Evolutionary conservation across 1,284 basidiomycete genomes (phyloP).

Genomic region (Gomphus bonarii): DNA sequence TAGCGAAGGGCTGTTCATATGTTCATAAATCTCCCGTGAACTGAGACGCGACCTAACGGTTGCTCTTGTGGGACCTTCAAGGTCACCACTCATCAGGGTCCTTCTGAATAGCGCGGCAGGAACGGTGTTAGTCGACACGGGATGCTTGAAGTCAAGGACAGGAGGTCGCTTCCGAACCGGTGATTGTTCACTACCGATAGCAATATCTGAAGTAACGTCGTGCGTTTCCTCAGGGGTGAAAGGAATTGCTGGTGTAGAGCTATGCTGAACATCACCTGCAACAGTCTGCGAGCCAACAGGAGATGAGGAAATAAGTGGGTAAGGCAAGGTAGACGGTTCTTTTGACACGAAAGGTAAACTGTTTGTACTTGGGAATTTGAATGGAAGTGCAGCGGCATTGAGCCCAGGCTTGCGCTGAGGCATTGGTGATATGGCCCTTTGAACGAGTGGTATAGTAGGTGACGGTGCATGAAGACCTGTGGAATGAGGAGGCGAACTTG

Average conservation of each 20-base stretch:
- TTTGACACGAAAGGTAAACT: conserved; percentile 9
- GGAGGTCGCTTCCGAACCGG: conserved; percentile 52
- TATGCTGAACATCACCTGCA: neutral
- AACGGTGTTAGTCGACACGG: conserved; percentile 61
- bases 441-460: conserved; percentile 26
- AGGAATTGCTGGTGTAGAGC: neutral
- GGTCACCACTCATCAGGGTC: conserved; percentile 45
- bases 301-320: neutral
- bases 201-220: conserved; percentile 13
- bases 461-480: conserved; percentile 36
- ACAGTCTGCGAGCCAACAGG: neutral
- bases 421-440: conserved; percentile 7
- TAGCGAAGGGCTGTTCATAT: conserved; percentile 54
- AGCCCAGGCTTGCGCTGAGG: conserved; percentile 18
- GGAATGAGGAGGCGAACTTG: conserved; percentile 32
- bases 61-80: conserved; percentile 53
- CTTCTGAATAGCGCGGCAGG: conserved; percentile 72
- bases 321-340: conserved; percentile 7
- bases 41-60: conserved; percentile 62
- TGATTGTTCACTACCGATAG: conserved; percentile 22
- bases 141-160: conserved; percentile 71
- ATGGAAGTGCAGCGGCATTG: conserved; percentile 42
- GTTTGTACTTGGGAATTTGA: conserved; percentile 45
- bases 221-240: neutral
- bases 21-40: conserved; percentile 54